Evolutionary conservation across 2,329 filamentous ascomycete genomes (phyloP).

Genomic region (Epichloe elymi): DNA sequence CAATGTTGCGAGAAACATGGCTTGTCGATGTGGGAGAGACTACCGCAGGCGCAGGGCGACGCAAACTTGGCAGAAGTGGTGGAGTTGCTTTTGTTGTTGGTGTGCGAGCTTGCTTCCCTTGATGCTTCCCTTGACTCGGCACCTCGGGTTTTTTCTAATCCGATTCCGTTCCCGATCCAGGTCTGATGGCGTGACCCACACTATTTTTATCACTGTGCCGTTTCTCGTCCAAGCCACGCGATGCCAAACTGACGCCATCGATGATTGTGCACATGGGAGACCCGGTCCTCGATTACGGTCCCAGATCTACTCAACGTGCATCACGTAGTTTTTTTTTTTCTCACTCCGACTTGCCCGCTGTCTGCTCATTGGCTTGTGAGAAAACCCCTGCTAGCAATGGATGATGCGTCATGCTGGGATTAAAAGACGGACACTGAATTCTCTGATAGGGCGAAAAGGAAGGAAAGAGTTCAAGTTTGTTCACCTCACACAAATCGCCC

Average conservation of each 20-base stretch:
- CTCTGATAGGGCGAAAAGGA: too few relatives aligned
- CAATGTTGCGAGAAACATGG: too few relatives aligned
- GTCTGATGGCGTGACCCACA: background rate
- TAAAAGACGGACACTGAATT: background rate
- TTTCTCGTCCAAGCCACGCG: too few relatives aligned
- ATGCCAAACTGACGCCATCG: background rate
- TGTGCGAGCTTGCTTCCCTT: too few relatives aligned
- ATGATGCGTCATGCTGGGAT: background rate
- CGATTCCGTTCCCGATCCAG: background rate
- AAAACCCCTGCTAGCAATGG: background rate
- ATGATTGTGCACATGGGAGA: background rate
- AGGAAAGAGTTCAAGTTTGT: too few relatives aligned
- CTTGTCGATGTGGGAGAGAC: too few relatives aligned
- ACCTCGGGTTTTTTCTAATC: too few relatives aligned
- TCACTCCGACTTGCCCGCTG: background rate
- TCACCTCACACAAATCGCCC: background rate
- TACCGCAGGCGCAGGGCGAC: too few relatives aligned
- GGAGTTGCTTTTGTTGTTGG: too few relatives aligned
- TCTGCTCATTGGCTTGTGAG: background rate
- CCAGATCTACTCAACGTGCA: background rate
- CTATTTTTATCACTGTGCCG: background rate
- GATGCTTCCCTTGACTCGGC: too few relatives aligned
- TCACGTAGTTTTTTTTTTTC: background rate
- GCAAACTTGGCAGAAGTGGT: too few relatives aligned
- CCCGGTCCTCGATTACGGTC: constrained; percentile 1